phyloP scores from a whole-genome alignment of 225 moss, liverwort and hornwort genomes.

The Bryoerythrophyllum caledonicum region DNA sequence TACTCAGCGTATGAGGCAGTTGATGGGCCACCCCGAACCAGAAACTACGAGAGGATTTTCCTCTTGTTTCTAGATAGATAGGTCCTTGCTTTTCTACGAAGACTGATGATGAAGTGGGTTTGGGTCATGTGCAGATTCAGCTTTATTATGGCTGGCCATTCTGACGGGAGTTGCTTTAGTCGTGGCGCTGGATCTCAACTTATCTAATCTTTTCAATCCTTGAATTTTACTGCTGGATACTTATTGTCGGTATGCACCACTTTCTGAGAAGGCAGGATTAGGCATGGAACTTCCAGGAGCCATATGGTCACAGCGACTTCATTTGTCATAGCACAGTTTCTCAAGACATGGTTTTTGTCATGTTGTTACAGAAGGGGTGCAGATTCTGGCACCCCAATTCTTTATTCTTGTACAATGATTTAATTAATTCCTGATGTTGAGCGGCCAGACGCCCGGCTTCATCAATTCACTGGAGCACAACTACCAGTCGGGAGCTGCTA shows the following conservation, averaged over 20 bases:
- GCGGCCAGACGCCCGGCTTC: neutral
- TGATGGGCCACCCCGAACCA: neutral
- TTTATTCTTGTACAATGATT: neutral
- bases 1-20: neutral
- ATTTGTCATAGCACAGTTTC: constrained; percentile 23
- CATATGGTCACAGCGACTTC: constrained; percentile 6
- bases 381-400: neutral
- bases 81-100: constrained; percentile 7
- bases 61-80: neutral
- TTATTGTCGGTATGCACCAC: constrained; percentile 27
- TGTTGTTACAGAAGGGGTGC: neutral
- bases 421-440: neutral
- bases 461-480: neutral
- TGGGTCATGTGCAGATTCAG: constrained; percentile 37
- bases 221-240: constrained; percentile 16
- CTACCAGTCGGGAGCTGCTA: neutral
- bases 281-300: too few relatives aligned
- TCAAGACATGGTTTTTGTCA: neutral
- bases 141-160: constrained; percentile 41
- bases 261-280: constrained; percentile 28
- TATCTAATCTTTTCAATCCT: constrained; percentile 45
- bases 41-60: constrained; percentile 16
- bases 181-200: constrained; percentile 48
- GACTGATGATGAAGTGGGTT: constrained; percentile 23
- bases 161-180: constrained; percentile 34